Percentiles rank a stretch among this genome's conserved stretches.
Evolutionary conservation across 2,329 filamentous ascomycete species (phyloP).

Genomic region (Tolypocladium tundrense): DNA sequence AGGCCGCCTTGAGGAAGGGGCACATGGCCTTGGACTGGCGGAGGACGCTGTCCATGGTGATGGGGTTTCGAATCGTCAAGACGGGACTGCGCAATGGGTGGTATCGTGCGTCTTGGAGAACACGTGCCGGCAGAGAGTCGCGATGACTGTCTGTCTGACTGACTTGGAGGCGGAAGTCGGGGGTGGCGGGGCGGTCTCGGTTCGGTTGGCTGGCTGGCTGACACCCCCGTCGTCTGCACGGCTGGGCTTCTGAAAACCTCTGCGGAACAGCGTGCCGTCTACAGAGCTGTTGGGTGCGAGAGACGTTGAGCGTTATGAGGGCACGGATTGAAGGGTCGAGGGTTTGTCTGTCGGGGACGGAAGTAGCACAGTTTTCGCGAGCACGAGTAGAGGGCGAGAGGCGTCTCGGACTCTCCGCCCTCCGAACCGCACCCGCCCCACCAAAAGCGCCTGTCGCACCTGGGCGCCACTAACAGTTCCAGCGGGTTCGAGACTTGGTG

Average conservation of each 20-base stretch:
- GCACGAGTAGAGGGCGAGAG: background rate
- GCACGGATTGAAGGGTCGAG: background rate
- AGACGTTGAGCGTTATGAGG: background rate
- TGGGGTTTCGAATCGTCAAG: background rate
- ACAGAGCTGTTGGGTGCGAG: background rate
- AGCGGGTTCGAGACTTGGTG: background rate
- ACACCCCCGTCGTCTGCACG: background rate
- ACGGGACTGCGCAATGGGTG: background rate
- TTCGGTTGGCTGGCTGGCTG: background rate
- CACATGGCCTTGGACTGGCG: constrained; percentile 95
- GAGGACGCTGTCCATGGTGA: constrained; percentile 80
- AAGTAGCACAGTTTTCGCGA: background rate
- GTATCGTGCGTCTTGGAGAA: background rate
- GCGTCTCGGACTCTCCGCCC: background rate
- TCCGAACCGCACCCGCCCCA: background rate
- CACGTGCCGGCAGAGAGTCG: background rate
- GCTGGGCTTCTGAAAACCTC: background rate
- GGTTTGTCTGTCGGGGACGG: background rate
- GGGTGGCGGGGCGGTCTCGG: background rate
- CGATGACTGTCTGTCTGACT: background rate
- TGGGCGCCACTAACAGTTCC: background rate
- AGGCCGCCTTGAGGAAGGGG: constrained; percentile 92
- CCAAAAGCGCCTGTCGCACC: background rate
- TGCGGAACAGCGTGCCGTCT: background rate
- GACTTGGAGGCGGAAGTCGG: background rate